Conservation (phyloP, 2,329 filamentous ascomycete species). For the Penicillium sp. region DNA sequence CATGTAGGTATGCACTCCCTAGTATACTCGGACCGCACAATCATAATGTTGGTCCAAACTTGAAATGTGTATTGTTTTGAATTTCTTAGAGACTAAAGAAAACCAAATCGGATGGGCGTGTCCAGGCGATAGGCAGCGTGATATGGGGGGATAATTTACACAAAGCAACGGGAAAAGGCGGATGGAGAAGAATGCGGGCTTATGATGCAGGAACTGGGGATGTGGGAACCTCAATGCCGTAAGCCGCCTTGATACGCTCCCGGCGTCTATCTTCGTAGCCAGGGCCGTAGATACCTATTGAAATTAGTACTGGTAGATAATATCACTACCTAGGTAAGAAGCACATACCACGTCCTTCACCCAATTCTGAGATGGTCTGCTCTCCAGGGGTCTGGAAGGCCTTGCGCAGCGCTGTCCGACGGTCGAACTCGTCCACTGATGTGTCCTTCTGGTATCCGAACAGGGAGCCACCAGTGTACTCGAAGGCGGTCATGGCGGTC, state of each 20-base stretch:
- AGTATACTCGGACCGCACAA: background rate
- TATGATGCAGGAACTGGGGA: conserved; percentile 48
- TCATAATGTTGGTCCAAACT: background rate
- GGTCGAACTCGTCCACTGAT: conserved; percentile 69
- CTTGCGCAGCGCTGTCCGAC: conserved; percentile 71
- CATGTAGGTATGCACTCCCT: background rate
- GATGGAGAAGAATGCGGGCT: conserved; percentile 23
- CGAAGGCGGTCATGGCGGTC: conserved; percentile 60
- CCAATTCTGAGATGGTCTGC: conserved; percentile 76
- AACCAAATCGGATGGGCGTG: conserved; percentile 18
- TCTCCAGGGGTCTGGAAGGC: conserved; percentile 71
- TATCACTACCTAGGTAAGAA: background rate
- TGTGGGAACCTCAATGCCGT: conserved; percentile 78
- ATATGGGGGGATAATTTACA: conserved; percentile 31
- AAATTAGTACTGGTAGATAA: conserved; percentile 17
- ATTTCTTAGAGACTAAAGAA: conserved; percentile 16
- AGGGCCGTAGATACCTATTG: conserved; percentile 70
- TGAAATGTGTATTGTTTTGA: conserved; percentile 9
- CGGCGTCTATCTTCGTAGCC: conserved; percentile 83
- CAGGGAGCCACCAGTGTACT: conserved; percentile 64
- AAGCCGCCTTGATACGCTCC: conserved; percentile 78
- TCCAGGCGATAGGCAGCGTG: conserved; percentile 24
- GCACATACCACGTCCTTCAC: conserved; percentile 77
- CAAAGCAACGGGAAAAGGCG: conserved; percentile 24
- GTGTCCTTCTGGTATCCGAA: conserved; percentile 55